These are phyloP conservation scores for Rhynchospora pubera DNA, from an alignment of 176 grass and related monocot species.

Conservation along the genomic window DNA sequence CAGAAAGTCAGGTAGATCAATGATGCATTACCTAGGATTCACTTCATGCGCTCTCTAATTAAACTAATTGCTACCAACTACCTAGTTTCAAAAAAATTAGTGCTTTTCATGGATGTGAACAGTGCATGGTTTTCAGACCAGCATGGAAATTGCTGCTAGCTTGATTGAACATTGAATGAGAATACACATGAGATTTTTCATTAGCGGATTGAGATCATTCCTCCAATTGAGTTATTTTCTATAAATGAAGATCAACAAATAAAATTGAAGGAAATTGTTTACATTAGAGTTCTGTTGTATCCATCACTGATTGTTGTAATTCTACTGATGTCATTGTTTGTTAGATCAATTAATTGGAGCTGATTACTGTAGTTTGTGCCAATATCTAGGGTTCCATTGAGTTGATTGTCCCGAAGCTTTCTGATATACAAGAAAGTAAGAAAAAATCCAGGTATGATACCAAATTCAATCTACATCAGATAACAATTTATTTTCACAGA, in stretches of 20 bases:
- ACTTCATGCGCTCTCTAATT: not conserved
- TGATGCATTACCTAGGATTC: not conserved
- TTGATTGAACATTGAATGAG: not conserved
- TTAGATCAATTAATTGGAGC: conserved; percentile 64
- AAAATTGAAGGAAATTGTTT: not conserved
- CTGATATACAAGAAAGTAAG: conserved; percentile 25
- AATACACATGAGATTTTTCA: not conserved
- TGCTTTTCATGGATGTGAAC: not conserved
- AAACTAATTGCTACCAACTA: not conserved
- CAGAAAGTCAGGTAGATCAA: not conserved
- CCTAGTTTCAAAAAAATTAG: not conserved
- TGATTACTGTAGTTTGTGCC: conserved; percentile 34
- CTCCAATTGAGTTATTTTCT: not conserved
- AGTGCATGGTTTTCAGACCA: not conserved
- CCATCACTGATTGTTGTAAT: conserved; percentile 19
- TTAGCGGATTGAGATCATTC: not conserved
- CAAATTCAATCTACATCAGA: not conserved
- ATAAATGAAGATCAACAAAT: not conserved
- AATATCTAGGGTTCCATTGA: conserved; percentile 64
- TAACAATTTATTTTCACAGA: not conserved
- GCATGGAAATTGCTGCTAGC: not conserved
- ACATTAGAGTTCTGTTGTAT: conserved; percentile 51
- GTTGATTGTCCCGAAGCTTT: conserved; percentile 47
- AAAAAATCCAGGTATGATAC: not conserved
- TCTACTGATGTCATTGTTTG: conserved; percentile 29